Conservation (phyloP, 345 rosid genomes). For the Mercurialis annua region DNA sequence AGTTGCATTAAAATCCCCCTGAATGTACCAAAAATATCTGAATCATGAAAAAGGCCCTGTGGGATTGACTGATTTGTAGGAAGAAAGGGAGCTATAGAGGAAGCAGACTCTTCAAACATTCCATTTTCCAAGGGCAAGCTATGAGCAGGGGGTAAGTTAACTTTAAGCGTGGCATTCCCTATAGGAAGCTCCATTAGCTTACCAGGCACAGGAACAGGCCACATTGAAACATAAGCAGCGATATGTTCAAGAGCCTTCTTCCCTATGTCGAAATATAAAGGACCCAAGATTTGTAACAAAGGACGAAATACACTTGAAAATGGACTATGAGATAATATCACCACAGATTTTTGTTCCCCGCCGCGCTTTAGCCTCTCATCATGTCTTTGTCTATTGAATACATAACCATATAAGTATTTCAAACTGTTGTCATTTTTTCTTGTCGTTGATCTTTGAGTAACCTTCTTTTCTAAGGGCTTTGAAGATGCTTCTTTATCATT, state of each 20-base stretch:
- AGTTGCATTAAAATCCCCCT: slow-evolving; percentile 81
- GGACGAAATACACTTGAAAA: slow-evolving; percentile 84
- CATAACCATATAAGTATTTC: slow-evolving; percentile 78
- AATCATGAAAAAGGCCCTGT: slow-evolving; percentile 94
- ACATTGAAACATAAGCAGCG: slow-evolving; percentile 77
- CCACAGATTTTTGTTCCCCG: slow-evolving; percentile 95
- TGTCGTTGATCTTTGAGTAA: slow-evolving; percentile 14
- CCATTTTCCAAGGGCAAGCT: slow-evolving; percentile 74
- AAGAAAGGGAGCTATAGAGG: slow-evolving; percentile 89
- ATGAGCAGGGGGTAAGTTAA: slow-evolving; percentile 86
- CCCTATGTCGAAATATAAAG: slow-evolving; percentile 82
- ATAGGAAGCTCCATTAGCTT: slow-evolving; percentile 91
- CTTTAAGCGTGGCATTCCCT: slow-evolving; percentile 88
- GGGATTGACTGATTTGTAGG: slow-evolving; percentile 90
- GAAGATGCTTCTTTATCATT: slow-evolving; percentile 30
- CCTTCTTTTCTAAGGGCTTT: slow-evolving; percentile 22
- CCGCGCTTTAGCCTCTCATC: slow-evolving; percentile 95
- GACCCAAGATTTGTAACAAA: slow-evolving; percentile 92
- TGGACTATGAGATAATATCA: slow-evolving; percentile 78
- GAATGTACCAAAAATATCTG: slow-evolving; percentile 82
- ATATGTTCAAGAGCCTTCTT: slow-evolving; percentile 79
- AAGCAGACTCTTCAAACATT: slow-evolving; percentile 64
- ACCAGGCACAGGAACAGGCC: slow-evolving; percentile 91
- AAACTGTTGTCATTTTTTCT: slow-evolving; percentile 16
- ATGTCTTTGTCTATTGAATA: slow-evolving; percentile 90